Percentiles rank a stretch among this genome's conserved stretches.
phyloP scores from a whole-genome alignment of 768 basidiomycete species.

The Lactarius pseudohatsudake region DNA sequence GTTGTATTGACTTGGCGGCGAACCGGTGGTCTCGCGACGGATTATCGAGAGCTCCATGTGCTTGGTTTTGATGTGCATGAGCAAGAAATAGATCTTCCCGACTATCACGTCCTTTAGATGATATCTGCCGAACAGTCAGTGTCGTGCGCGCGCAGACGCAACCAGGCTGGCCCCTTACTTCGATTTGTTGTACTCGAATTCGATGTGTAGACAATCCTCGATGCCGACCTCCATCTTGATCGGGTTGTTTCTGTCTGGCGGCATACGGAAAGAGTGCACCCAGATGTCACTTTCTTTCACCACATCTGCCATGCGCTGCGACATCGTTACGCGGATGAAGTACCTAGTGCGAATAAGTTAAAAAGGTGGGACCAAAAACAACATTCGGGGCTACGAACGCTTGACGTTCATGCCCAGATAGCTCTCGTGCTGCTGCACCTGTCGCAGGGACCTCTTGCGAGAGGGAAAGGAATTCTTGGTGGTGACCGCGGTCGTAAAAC shows the following conservation, averaged over 20 bases:
- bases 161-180: slow-evolving; percentile 53
- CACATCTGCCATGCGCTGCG: slow-evolving; percentile 90
- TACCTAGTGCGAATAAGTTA: slow-evolving; percentile 55
- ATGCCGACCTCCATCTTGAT: slow-evolving; percentile 99
- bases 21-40: slow-evolving; percentile 93
- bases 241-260: slow-evolving; percentile 94
- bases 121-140: slow-evolving; percentile 56
- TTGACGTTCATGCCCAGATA: slow-evolving; percentile 99
- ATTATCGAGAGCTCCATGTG: slow-evolving; percentile 99
- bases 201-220: slow-evolving; percentile 97
- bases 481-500: slow-evolving; percentile 97
- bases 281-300: slow-evolving; percentile 91
- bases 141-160: no score
- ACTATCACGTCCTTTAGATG: slow-evolving; percentile 99
- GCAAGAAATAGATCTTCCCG: slow-evolving; percentile 98
- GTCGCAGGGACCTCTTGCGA: slow-evolving; percentile 93
- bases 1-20: slow-evolving; percentile 99
- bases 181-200: slow-evolving; percentile 99
- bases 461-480: slow-evolving; percentile 95
- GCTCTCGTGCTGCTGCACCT: slow-evolving; percentile 96
- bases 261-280: slow-evolving; percentile 99
- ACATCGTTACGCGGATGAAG: slow-evolving; percentile 87
- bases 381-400: slow-evolving; percentile 48
- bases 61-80: slow-evolving; percentile 99
- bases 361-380: not conserved